A percentile compares a stretch with the other conserved stretches of the same genome.
phyloP scores from a whole-genome alignment of 139 green algal genomes.

The Tetraselmis striata region DNA sequence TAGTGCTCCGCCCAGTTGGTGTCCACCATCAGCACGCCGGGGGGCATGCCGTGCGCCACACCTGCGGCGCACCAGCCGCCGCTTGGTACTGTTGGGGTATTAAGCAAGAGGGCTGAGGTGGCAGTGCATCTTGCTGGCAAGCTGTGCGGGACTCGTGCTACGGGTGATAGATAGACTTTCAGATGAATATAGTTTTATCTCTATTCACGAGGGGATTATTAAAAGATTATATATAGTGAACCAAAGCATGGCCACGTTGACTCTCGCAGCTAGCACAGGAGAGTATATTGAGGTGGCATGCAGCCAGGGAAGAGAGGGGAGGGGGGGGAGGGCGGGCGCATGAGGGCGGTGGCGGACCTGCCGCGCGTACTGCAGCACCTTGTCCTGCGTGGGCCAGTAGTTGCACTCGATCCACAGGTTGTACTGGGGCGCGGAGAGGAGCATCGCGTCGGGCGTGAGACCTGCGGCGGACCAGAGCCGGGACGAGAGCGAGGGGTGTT shows the following conservation, averaged over 20 bases:
- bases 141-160: neutral
- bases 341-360: neutral
- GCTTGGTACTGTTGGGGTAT: too few species aligned
- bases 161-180: neutral
- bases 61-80: neutral
- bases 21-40: neutral
- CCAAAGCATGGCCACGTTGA: too few species aligned
- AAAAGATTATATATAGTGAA: too few species aligned
- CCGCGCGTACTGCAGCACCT: neutral
- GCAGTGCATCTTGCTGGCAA: too few species aligned
- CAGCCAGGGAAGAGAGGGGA: neutral
- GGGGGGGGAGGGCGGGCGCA: too few species aligned
- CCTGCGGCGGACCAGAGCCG: neutral
- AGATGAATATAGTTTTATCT: neutral
- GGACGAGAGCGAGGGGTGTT: neutral
- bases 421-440: slow-evolving; percentile 14
- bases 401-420: slow-evolving; percentile 15
- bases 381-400: slow-evolving; percentile 7
- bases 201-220: neutral
- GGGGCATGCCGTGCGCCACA: neutral
- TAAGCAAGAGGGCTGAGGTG: too few species aligned
- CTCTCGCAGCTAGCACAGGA: neutral
- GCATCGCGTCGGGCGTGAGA: neutral
- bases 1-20: slow-evolving; percentile 2
- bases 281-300: neutral